phyloP scores from a whole-genome alignment of 208 protist species.

The Leishmania mexicana region DNA sequence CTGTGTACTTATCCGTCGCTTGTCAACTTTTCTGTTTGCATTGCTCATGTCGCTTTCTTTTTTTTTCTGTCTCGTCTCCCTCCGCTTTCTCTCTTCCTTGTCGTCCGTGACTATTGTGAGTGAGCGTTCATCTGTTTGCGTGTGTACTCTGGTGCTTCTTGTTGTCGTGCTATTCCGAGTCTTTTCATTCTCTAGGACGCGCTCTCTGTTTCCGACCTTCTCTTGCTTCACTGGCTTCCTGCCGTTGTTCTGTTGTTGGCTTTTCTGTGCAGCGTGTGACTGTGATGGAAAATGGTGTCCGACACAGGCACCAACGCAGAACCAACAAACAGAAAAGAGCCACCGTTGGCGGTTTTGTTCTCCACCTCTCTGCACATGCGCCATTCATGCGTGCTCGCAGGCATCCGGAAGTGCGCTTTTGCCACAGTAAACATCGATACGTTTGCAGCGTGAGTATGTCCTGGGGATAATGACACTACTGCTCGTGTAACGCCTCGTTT shows the following conservation, averaged over 20 bases:
- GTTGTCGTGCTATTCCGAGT: not conserved
- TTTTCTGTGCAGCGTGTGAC: not conserved
- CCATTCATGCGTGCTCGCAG: not conserved
- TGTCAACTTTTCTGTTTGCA: not conserved
- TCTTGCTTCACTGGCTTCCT: not conserved
- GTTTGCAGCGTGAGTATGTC: not conserved
- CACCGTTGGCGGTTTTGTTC: not conserved
- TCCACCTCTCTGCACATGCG: not conserved
- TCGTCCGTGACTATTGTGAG: too few relatives aligned
- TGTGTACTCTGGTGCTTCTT: not conserved
- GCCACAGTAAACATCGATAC: not conserved
- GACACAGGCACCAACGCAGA: not conserved
- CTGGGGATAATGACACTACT: not conserved
- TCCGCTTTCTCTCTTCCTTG: not conserved
- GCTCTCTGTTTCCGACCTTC: not conserved
- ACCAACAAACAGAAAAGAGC: not conserved
- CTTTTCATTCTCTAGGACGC: not conserved
- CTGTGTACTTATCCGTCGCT: not conserved
- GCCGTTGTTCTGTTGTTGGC: not conserved
- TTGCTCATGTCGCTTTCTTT: not conserved
- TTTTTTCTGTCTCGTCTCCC: not conserved
- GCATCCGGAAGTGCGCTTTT: not conserved
- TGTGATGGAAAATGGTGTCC: not conserved
- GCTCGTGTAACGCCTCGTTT: not conserved
- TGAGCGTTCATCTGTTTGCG: not conserved